Evolutionary conservation across 441 rosid species (phyloP), one percentile per base, ranked within the genome.

Genomic region (Erodium texanum): DNA sequence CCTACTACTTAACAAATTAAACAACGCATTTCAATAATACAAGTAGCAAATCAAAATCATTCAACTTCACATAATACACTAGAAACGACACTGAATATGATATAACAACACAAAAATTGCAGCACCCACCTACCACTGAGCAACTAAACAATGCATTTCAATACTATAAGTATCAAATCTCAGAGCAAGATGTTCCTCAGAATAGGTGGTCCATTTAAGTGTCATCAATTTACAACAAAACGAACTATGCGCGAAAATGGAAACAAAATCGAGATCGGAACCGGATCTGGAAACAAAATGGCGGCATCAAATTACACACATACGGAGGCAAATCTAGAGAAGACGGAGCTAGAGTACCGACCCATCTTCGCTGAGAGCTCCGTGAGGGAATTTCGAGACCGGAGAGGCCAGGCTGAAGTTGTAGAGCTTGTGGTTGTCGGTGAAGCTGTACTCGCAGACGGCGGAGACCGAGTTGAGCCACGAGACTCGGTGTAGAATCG

Each of bases 321-420:
- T 3, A 1, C 15, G 15, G 15, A 10, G 1, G 52, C 22, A 14
- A 0, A 24, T 63, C 3, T 15, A 48, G 10, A 54, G 73, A 50
- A 70, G 59, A 38, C 54, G 67, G 63, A 10, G 32, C 34, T 70
- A 67, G 69, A 75, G 76, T 79, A 85, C 29, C 19, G 70, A 74
- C 98, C 98, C 98, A 75, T 94, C 99, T 83, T 92, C 98, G 81
- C 97, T 89, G 76, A 88, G 94, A 65, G 78, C 82, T 29, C 98
- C 99, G 36, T 92, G 97, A 75, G 97, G 96, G 32, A 73, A 86
- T 5, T 77, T 83, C 0, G 85, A 82, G 58, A 84, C 66, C 54
- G 94, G 84, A 75, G 97, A 83, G 6, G 86, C 78, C 84, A 94
- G 80, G 81, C 79, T 87, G 79, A 86, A 94, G 82, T 75, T 77